Evolutionary conservation across 176 grass and related monocot genomes (phyloP).

Genomic region (Olyra latifolia): DNA sequence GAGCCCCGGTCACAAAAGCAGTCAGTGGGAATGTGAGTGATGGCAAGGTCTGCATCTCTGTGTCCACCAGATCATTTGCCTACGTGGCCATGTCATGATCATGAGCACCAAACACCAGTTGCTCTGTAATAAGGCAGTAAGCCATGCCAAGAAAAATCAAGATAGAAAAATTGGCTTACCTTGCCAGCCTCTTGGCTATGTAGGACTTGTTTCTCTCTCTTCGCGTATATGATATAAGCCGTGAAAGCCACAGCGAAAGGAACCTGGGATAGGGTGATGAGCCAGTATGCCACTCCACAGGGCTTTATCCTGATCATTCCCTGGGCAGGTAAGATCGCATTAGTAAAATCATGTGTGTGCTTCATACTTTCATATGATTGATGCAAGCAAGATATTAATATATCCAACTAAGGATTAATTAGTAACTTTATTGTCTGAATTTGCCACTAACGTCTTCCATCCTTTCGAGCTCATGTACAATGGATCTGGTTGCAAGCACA

Average conservation of each 20-base stretch:
- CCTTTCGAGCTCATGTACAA: background rate
- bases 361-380: background rate
- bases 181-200: slow-evolving; percentile 32
- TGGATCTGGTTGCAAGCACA: background rate
- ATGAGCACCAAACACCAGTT: background rate
- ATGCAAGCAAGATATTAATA: background rate
- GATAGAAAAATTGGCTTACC: background rate
- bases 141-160: background rate
- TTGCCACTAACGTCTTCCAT: background rate
- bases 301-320: slow-evolving; percentile 61
- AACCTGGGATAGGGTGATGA: slow-evolving; percentile 58
- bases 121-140: background rate
- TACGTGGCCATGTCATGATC: slow-evolving; percentile 16
- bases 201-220: slow-evolving; percentile 40
- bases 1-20: slow-evolving; percentile 64
- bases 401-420: background rate
- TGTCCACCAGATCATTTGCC: background rate
- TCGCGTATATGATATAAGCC: slow-evolving; percentile 55
- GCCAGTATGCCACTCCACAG: slow-evolving; percentile 69
- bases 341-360: background rate
- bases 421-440: background rate
- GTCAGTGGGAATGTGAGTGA: slow-evolving; percentile 43
- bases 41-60: slow-evolving; percentile 34
- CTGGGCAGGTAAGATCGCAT: slow-evolving; percentile 40
- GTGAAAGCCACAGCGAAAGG: slow-evolving; percentile 73